These are phyloP conservation scores for Melampsora americana DNA, from an alignment of 1,284 basidiomycete genomes.

Conservation along the genomic window DNA sequence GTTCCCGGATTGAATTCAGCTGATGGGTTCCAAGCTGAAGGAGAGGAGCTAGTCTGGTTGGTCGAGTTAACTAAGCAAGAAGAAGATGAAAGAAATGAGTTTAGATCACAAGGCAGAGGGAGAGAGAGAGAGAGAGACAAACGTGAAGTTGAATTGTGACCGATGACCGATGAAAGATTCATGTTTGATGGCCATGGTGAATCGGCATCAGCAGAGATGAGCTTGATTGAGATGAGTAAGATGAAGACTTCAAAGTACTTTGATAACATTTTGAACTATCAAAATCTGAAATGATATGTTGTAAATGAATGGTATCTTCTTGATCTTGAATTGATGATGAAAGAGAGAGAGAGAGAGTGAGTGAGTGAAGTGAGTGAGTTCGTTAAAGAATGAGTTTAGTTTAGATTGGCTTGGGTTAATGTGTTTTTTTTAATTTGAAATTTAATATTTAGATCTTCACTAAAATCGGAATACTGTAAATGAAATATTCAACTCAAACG, in stretches of 20 bases:
- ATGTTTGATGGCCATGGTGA: not conserved
- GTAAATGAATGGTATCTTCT: too few species aligned
- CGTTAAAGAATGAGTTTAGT: not conserved
- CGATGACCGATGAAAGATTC: constrained; percentile 9
- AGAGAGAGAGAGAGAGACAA: not conserved
- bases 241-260: too few species aligned
- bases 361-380: not conserved
- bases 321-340: not conserved
- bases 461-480: too few species aligned
- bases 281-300: too few species aligned
- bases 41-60: not conserved
- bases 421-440: too few species aligned
- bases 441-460: too few species aligned
- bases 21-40: not conserved
- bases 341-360: not conserved
- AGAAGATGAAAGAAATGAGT: not conserved
- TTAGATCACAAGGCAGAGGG: not conserved
- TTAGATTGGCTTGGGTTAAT: not conserved
- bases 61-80: not conserved
- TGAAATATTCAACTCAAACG: too few species aligned
- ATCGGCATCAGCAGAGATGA: not conserved
- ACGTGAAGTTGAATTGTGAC: not conserved
- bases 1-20: constrained; percentile 7
- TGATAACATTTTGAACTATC: too few species aligned
- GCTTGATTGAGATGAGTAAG: not conserved